These are phyloP conservation scores for Cucurbitaria berberidis DNA, from an alignment of 2,329 filamentous ascomycete genomes.

Conservation along the genomic window DNA sequence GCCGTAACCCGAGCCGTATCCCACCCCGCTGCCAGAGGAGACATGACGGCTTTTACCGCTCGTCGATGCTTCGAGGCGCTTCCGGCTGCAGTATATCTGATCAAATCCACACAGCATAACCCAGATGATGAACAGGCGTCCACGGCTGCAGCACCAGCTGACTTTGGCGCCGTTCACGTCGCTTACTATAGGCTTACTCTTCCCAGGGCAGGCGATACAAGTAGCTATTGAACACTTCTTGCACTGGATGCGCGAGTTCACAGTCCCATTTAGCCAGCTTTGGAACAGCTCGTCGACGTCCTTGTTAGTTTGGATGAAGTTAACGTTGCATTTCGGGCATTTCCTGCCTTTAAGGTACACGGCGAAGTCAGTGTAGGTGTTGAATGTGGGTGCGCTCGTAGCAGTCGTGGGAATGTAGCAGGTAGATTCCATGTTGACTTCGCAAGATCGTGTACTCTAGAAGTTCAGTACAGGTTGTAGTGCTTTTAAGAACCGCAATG, in stretches of 20 bases:
- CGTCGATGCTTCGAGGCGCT: constrained; percentile 12
- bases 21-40: not conserved
- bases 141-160: constrained; percentile 42
- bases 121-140: constrained; percentile 42
- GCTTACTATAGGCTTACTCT: not conserved
- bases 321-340: not conserved
- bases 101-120: constrained; percentile 44
- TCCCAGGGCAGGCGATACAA: constrained; percentile 14
- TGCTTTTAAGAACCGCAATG: not conserved
- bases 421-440: not conserved
- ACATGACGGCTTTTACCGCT: not conserved
- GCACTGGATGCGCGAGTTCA: constrained; percentile 15
- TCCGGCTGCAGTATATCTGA: constrained; percentile 20
- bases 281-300: constrained; percentile 11
- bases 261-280: constrained; percentile 14
- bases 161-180: constrained; percentile 6
- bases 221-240: constrained; percentile 11
- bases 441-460: not conserved
- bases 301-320: not conserved
- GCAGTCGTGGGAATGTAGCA: not conserved
- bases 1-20: not conserved
- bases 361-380: constrained; percentile 5
- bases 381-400: not conserved
- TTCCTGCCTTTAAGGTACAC: constrained; percentile 1
- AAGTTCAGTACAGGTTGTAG: not conserved